A percentile compares a stretch with the other conserved stretches of the same genome.
Evolutionary conservation across 768 basidiomycete genomes (phyloP).

Genomic region (Lentinula lateritia): DNA sequence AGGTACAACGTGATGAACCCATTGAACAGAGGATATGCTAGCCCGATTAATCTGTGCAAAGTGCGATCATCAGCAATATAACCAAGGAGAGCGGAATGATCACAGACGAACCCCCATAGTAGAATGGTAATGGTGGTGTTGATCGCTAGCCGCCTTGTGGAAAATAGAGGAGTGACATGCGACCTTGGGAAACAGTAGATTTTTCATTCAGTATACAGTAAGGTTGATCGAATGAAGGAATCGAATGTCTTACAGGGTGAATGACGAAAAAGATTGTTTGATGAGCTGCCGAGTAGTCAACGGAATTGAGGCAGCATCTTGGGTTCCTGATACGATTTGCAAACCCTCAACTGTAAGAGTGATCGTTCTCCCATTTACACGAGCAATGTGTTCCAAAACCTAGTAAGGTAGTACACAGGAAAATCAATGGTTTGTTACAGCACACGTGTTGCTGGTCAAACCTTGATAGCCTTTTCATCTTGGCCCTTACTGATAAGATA

Average conservation of each 20-base stretch:
- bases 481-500: slow-evolving; percentile 52
- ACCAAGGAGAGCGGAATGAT: neutral
- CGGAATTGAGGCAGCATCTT: slow-evolving; percentile 11
- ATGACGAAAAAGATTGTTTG: slow-evolving; percentile 26
- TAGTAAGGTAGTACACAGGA: slow-evolving; percentile 9
- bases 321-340: slow-evolving; percentile 19
- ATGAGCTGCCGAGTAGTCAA: slow-evolving; percentile 22
- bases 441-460: slow-evolving; percentile 11
- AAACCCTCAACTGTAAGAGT: slow-evolving; percentile 42
- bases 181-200: slow-evolving; percentile 22
- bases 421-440: neutral
- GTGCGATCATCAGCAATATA: neutral
- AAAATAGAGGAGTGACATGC: slow-evolving; percentile 45
- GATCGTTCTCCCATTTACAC: slow-evolving; percentile 38
- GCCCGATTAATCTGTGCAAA: slow-evolving; percentile 35
- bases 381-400: slow-evolving; percentile 45
- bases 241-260: slow-evolving; percentile 30
- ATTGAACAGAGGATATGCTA: slow-evolving; percentile 51
- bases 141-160: slow-evolving; percentile 33
- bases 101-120: slow-evolving; percentile 40
- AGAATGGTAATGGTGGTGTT: slow-evolving; percentile 44
- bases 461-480: slow-evolving; percentile 50
- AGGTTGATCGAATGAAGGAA: neutral
- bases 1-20: slow-evolving; percentile 48
- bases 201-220: neutral